A percentile compares a stretch with the other conserved stretches of the same genome.
phyloP scores from a whole-genome alignment of 1,284 basidiomycete genomes.

The Pyrrhoderma lamaoense region DNA sequence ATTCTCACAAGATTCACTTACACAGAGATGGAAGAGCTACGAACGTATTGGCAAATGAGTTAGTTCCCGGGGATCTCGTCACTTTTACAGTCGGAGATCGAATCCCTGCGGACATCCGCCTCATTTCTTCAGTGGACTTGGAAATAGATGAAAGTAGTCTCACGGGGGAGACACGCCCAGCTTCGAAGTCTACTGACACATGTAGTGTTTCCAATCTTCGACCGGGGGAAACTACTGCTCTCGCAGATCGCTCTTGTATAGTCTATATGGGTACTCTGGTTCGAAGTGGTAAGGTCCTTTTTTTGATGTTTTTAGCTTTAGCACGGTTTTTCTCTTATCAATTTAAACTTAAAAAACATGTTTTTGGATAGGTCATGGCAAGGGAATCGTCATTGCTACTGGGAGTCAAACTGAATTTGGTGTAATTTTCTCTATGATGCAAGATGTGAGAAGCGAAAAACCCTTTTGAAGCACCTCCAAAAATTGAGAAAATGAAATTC shows the following conservation, averaged over 20 bases:
- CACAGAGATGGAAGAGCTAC: constrained; percentile 63
- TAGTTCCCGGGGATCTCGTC: constrained; percentile 92
- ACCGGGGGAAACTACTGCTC: constrained; percentile 49
- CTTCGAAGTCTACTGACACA: constrained; percentile 59
- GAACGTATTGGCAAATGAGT: constrained; percentile 85
- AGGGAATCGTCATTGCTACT: constrained; percentile 86
- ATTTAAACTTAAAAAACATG: no score
- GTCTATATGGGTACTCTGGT: constrained; percentile 98
- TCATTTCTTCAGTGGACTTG: constrained; percentile 72
- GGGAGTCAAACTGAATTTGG: constrained; percentile 92
- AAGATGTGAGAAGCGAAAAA: constrained; percentile 64
- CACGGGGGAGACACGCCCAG: constrained; percentile 87
- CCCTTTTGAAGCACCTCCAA: neutral
- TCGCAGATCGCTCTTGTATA: constrained; percentile 85
- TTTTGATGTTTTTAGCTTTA: constrained; percentile 10
- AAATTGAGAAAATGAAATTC: no score
- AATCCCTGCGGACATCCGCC: constrained; percentile 87
- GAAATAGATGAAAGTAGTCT: constrained; percentile 95
- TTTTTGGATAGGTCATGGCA: constrained; percentile 57
- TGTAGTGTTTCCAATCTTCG: constrained; percentile 31
- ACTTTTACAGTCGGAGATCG: constrained; percentile 90
- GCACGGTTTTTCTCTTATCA: constrained; percentile 7
- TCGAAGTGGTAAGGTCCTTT: constrained; percentile 58
- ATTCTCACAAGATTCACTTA: constrained; percentile 4
- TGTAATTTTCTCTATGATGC: constrained; percentile 97